Conservation (phyloP, 2,329 filamentous ascomycete species). For the Talaromyces amestolkiae region DNA sequence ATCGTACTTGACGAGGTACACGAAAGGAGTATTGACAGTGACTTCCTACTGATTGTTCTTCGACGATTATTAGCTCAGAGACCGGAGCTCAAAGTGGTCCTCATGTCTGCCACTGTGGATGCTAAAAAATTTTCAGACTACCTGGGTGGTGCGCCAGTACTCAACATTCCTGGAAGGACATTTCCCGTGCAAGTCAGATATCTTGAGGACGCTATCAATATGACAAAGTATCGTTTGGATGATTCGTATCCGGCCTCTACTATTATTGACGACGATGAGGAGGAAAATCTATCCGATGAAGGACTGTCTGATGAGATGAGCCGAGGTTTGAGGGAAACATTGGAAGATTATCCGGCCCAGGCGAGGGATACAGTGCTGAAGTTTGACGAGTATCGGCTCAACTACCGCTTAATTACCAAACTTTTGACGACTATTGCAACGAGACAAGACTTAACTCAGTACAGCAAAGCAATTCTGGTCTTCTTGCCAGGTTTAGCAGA, state of each 20-base stretch:
- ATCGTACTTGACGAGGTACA: constrained; percentile 97
- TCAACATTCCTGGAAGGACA: constrained; percentile 88
- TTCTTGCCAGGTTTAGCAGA: constrained; percentile 95
- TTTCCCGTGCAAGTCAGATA: constrained; percentile 88
- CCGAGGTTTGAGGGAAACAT: constrained; percentile 60
- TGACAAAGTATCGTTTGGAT: constrained; percentile 72
- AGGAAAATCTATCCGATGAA: constrained; percentile 45
- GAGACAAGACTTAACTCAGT: constrained; percentile 63
- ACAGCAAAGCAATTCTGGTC: constrained; percentile 87
- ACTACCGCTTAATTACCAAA: constrained; percentile 80
- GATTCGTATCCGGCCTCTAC: constrained; percentile 51
- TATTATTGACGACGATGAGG: constrained; percentile 45
- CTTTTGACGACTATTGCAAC: constrained; percentile 74
- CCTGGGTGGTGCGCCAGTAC: constrained; percentile 76
- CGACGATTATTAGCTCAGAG: constrained; percentile 74
- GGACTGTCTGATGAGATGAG: constrained; percentile 50
- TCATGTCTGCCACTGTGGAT: constrained; percentile 98
- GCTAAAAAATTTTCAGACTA: constrained; percentile 88
- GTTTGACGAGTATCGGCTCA: constrained; percentile 87
- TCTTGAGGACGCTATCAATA: constrained; percentile 87
- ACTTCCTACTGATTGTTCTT: constrained; percentile 90
- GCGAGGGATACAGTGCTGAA: constrained; percentile 72
- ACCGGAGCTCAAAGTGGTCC: constrained; percentile 81
- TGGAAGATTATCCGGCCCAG: constrained; percentile 70
- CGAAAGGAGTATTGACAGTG: constrained; percentile 92